Evolutionary conservation across 2,329 filamentous ascomycete species (phyloP), one percentile per base, ranked within the genome.

Genomic region (Didymella lethalis): DNA sequence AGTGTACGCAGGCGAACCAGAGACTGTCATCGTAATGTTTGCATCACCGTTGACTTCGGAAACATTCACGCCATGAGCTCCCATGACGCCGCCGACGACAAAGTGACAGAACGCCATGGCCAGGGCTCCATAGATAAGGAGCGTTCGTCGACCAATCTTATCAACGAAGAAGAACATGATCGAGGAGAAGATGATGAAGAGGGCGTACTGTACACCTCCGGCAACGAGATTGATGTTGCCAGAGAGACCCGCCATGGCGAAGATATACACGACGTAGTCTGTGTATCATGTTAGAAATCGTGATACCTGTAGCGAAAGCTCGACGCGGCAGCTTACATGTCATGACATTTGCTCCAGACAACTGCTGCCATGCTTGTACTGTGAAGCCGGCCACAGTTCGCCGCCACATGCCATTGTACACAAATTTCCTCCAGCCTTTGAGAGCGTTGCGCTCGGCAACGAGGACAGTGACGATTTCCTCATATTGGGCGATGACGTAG

Each of bases 251-350:
- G 85, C 85, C 84, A 88, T 88, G 49, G 82, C 72, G 64, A 86
- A 87, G 59, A 87, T 83, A 69, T 86, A 87, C 3, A 85, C 83
- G 58, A 88, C 82, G 57, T 88, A 88, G 72, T 54, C 48, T 51
- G 36, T 12, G 26, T 12, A 12, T 32, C 16, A 4, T 18, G 86
- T 51, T 18, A 51, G 48, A 16, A 7, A 8, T n/a, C 25, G 4
- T 25, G 5, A 25, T 47, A 7, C 12, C 11, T 4, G 10, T 8
- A 11, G 7, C 7, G 4, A 20, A 20, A 4, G 7, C 18, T 40
- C n/a, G 7, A 8, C n/a, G 3, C 11, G 20, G 11, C 23, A 11
- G 23, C 26, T 31, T 18, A 47, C 45, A 57, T 29, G 71, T 76
- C 65, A 72, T 72, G 2, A 78, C 69, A 46, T 80, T 80, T 3